These are phyloP conservation scores for Fusarium duplospermum DNA, from an alignment of 2,329 filamentous ascomycete species.

Conservation along the genomic window DNA sequence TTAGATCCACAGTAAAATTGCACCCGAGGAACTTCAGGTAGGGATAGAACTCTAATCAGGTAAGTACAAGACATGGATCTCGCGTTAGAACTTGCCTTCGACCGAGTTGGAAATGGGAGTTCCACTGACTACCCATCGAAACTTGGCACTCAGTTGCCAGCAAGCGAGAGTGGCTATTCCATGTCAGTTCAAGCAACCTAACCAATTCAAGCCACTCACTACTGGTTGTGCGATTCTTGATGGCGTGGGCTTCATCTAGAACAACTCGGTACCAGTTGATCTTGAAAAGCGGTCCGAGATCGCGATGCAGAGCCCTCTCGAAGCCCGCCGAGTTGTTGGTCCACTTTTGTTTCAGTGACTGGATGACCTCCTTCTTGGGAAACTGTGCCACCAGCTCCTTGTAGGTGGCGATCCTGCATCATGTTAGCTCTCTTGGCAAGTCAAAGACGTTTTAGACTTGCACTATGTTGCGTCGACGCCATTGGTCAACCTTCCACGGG, in stretches of 20 bases:
- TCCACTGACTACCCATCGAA: conserved; percentile 51
- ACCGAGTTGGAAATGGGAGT: conserved; percentile 51
- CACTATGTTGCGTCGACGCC: conserved; percentile 2
- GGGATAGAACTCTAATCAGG: conserved; percentile 49
- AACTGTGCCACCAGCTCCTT: conserved; percentile 38
- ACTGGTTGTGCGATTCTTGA: conserved; percentile 60
- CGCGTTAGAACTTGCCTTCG: conserved; percentile 38
- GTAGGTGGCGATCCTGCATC: conserved; percentile 47
- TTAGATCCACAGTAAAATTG: neutral
- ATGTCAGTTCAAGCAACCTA: conserved; percentile 1
- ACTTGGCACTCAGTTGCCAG: conserved; percentile 43
- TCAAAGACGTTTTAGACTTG: neutral
- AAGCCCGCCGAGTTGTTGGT: conserved; percentile 29
- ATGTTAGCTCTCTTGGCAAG: neutral
- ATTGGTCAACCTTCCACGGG: neutral
- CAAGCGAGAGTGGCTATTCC: conserved; percentile 33
- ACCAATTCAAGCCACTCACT: conserved; percentile 37
- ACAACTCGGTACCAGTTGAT: conserved; percentile 63
- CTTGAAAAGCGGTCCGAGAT: conserved; percentile 30
- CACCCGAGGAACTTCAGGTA: conserved; percentile 50
- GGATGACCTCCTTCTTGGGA: neutral
- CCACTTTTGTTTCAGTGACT: neutral
- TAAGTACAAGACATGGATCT: neutral
- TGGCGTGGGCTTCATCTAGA: conserved; percentile 67
- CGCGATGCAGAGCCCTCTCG: conserved; percentile 56